Evolutionary conservation across 2,329 filamentous ascomycete species (phyloP).

Genomic region (Curvularia eragrostidis): DNA sequence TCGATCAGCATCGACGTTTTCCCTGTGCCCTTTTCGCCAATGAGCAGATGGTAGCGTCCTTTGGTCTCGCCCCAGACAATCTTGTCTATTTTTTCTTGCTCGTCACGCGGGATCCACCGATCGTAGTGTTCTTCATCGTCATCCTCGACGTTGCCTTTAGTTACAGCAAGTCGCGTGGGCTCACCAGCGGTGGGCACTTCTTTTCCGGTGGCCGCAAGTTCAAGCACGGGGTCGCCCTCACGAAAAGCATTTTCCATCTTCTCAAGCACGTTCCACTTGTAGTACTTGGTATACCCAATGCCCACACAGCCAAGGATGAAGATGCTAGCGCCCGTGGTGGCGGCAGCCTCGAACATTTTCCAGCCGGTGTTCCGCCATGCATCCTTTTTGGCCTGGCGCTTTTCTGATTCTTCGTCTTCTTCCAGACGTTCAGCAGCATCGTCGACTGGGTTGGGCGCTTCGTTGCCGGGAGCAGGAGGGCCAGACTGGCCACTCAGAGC

Average conservation of each 20-base stretch:
- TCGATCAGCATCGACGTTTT: slow-evolving; percentile 97
- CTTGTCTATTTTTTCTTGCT: slow-evolving; percentile 80
- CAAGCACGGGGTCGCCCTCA: slow-evolving; percentile 88
- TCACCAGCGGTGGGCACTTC: slow-evolving; percentile 37
- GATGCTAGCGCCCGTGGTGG: slow-evolving; percentile 60
- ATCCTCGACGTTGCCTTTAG: slow-evolving; percentile 21
- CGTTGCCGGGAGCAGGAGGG: slow-evolving; percentile 47
- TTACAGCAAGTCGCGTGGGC: slow-evolving; percentile 26
- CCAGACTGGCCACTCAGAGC: slow-evolving; percentile 45
- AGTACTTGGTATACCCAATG: slow-evolving; percentile 62
- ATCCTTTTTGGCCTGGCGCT: slow-evolving; percentile 23
- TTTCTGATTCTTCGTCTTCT: slow-evolving; percentile 14
- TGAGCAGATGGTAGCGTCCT: slow-evolving; percentile 89
- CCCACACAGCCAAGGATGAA: slow-evolving; percentile 56
- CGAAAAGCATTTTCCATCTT: slow-evolving; percentile 94
- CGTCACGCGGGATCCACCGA: slow-evolving; percentile 83
- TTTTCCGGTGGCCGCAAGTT: slow-evolving; percentile 59
- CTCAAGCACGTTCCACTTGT: slow-evolving; percentile 87
- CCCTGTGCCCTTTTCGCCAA: slow-evolving; percentile 95
- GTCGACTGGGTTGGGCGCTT: slow-evolving; percentile 48
- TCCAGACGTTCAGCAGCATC: slow-evolving; percentile 44
- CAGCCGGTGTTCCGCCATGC: slow-evolving; percentile 53
- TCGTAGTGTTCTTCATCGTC: slow-evolving; percentile 61
- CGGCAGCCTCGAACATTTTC: slow-evolving; percentile 61
- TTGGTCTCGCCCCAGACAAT: slow-evolving; percentile 76